These are phyloP conservation scores for Saccharomycopsis hybrid DNA, from an alignment of 1,139 yeast genomes.

Conservation along the genomic window DNA sequence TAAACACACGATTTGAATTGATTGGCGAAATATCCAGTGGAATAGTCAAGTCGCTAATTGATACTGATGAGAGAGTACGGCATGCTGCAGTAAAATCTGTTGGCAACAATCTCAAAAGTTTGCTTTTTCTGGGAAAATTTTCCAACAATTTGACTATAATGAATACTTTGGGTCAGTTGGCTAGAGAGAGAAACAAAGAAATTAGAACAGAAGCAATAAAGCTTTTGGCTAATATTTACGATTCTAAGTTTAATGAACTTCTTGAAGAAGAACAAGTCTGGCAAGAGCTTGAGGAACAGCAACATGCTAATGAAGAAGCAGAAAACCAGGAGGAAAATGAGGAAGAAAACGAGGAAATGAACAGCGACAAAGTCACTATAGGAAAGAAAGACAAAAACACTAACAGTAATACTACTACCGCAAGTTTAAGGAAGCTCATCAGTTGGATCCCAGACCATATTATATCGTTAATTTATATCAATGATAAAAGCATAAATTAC, in stretches of 20 bases:
- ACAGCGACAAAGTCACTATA: slow-evolving; percentile 19
- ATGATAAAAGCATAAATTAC: slow-evolving; percentile 63
- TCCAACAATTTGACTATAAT: slow-evolving; percentile 42
- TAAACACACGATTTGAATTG: slow-evolving; percentile 44
- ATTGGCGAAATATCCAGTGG: slow-evolving; percentile 49
- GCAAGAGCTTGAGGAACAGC: slow-evolving; percentile 1
- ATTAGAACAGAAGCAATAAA: slow-evolving; percentile 60
- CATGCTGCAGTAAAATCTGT: slow-evolving; percentile 50
- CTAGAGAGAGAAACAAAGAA: slow-evolving; percentile 61
- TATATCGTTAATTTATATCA: slow-evolving; percentile 65
- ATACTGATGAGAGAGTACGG: slow-evolving; percentile 71
- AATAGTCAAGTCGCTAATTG: slow-evolving; percentile 62
- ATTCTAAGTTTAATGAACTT: slow-evolving; percentile 28
- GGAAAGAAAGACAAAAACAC: slow-evolving; percentile 24
- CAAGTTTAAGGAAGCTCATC: slow-evolving; percentile 35
- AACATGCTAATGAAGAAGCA: neutral
- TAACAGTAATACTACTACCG: slow-evolving; percentile 22
- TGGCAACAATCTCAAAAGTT: slow-evolving; percentile 28
- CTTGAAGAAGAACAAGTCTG: neutral
- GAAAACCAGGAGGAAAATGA: slow-evolving; percentile 2
- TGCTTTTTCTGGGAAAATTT: slow-evolving; percentile 8
- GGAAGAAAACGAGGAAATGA: slow-evolving; percentile 4
- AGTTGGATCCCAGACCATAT: slow-evolving; percentile 61
- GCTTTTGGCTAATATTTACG: slow-evolving; percentile 50
- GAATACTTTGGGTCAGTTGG: slow-evolving; percentile 50